phyloP scores from a whole-genome alignment of 805 yeast species.

The Schwanniomyces sp. region DNA sequence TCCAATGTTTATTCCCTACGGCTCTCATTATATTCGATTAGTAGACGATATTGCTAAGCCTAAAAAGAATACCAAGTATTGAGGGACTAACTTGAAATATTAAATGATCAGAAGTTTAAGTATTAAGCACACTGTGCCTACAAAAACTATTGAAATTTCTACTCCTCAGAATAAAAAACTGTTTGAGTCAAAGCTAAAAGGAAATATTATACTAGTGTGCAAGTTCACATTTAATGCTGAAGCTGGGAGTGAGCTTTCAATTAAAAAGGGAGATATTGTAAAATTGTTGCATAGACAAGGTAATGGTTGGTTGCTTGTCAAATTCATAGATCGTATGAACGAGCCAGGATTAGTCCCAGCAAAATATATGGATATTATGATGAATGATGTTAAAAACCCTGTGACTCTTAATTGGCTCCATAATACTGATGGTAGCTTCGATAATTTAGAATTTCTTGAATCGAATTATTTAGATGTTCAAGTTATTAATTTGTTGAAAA shows the following conservation, averaged over 20 bases:
- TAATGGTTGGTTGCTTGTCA: conserved; percentile 58
- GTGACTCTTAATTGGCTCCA: conserved; percentile 37
- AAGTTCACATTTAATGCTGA: conserved; percentile 48
- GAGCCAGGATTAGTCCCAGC: conserved; percentile 55
- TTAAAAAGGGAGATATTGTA: conserved; percentile 51
- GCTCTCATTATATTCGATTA: background rate
- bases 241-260: conserved; percentile 41
- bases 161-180: background rate
- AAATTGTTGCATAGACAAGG: conserved; percentile 48
- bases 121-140: background rate
- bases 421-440: conserved; percentile 5
- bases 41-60: background rate
- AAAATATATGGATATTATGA: conserved; percentile 47
- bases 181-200: conserved; percentile 14
- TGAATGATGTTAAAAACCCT: conserved; percentile 39
- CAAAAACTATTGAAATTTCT: background rate
- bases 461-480: conserved; percentile 26
- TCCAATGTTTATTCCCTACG: background rate
- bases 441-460: conserved; percentile 12
- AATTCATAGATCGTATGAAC: conserved; percentile 48
- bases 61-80: background rate
- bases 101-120: background rate
- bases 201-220: conserved; percentile 44
- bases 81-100: too few relatives aligned
- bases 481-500: conserved; percentile 18